Conservation (phyloP, 2,329 filamentous ascomycete species). For the Daldinia sp. region DNA sequence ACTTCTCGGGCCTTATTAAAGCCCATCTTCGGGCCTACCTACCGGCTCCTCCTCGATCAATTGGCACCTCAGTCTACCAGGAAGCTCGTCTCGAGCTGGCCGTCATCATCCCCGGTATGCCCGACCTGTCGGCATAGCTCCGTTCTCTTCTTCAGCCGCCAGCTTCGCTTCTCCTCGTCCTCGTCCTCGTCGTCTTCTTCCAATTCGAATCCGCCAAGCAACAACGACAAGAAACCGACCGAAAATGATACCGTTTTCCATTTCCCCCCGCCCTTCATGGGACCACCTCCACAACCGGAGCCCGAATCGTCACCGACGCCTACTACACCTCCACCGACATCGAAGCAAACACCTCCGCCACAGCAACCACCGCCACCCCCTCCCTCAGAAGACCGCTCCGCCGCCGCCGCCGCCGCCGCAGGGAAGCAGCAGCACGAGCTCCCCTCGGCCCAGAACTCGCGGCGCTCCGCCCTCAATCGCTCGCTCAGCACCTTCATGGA, state of each 20-base stretch:
- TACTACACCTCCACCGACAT: slow-evolving; percentile 1
- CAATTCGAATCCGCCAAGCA: slow-evolving; percentile 41
- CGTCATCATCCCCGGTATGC: slow-evolving; percentile 44
- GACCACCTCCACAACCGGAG: slow-evolving; percentile 18
- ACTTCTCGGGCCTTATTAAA: slow-evolving; percentile 46
- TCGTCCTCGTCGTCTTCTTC: slow-evolving; percentile 46
- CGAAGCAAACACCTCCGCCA: slow-evolving; percentile 4
- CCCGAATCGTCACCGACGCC: slow-evolving; percentile 16
- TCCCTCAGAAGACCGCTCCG: not conserved
- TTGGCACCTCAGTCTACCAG: slow-evolving; percentile 43
- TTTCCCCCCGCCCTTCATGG: slow-evolving; percentile 6
- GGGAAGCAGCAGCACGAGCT: slow-evolving; percentile 51
- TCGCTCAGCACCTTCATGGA: slow-evolving; percentile 84
- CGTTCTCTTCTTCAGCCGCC: slow-evolving; percentile 37
- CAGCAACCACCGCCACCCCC: slow-evolving; percentile 25
- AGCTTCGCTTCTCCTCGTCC: slow-evolving; percentile 49
- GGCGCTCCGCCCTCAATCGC: slow-evolving; percentile 58
- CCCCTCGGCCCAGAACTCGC: slow-evolving; percentile 61
- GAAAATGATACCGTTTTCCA: slow-evolving; percentile 9
- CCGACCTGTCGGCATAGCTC: slow-evolving; percentile 47
- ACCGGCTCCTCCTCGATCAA: slow-evolving; percentile 48
- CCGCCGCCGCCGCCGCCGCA: not conserved
- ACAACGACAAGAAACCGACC: slow-evolving; percentile 13
- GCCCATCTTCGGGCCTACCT: slow-evolving; percentile 47
- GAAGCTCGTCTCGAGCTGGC: slow-evolving; percentile 44